Conservation (phyloP, 208 protist species). For the Trypanosoma conorhini region DNA sequence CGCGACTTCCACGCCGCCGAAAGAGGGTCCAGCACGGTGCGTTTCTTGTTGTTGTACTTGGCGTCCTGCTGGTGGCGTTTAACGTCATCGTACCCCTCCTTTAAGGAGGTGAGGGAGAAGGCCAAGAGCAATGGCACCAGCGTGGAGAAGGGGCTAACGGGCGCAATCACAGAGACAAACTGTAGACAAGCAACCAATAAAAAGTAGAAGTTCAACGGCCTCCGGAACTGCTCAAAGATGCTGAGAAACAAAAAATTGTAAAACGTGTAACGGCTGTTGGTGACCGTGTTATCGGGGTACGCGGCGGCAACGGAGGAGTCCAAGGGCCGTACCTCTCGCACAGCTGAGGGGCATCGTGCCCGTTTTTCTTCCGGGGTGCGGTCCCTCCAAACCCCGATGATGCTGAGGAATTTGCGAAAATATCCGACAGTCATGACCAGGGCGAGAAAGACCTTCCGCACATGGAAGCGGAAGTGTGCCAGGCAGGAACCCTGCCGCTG, state of each 20-base stretch:
- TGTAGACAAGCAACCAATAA: conserved; percentile 93
- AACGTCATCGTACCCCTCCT: conserved; percentile 95
- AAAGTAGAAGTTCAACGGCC: conserved; percentile 97
- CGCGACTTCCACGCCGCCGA: conserved; percentile 33
- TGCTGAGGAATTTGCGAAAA: not conserved
- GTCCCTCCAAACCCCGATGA: not conserved
- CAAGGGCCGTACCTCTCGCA: conserved; percentile 56
- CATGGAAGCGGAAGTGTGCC: not conserved
- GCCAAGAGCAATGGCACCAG: conserved; percentile 93
- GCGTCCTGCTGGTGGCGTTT: conserved; percentile 83
- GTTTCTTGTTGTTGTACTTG: conserved; percentile 70
- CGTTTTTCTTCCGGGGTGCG: not conserved
- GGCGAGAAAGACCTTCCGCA: not conserved
- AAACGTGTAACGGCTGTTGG: conserved; percentile 94
- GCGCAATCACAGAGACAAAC: conserved; percentile 91
- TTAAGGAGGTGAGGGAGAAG: conserved; percentile 91
- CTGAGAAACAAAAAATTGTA: conserved; percentile 96
- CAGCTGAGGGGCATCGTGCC: not conserved
- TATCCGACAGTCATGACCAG: not conserved
- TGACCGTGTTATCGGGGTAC: conserved; percentile 85
- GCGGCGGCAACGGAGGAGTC: conserved; percentile 32
- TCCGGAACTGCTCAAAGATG: conserved; percentile 96
- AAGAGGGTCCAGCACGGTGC: conserved; percentile 38
- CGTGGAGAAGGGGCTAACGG: conserved; percentile 92
- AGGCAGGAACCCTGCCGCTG: not conserved